These are phyloP conservation scores for Licmophora abbreviata DNA, from an alignment of 108 stramenopile genomes.

Conservation along the genomic window DNA sequence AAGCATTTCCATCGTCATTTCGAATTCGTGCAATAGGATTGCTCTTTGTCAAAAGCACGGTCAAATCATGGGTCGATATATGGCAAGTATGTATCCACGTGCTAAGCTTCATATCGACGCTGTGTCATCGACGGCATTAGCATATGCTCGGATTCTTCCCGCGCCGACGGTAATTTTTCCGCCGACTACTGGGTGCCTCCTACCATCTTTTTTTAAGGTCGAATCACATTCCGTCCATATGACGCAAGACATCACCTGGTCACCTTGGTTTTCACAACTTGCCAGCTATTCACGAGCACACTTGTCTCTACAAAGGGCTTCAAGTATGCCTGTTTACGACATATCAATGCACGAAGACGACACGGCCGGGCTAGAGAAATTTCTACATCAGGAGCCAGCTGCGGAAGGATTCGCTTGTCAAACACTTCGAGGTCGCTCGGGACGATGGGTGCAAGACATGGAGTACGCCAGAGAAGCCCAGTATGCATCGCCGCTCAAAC, in stretches of 20 bases:
- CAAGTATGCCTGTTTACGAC: background rate
- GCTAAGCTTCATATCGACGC: background rate
- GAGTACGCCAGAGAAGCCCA: constrained; percentile 3
- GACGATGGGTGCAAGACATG: constrained; percentile 5
- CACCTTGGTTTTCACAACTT: background rate
- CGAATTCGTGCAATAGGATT: background rate
- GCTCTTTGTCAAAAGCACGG: background rate
- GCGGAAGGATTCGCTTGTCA: background rate
- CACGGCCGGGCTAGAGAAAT: background rate
- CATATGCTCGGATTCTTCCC: constrained; percentile 1
- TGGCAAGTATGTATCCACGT: background rate
- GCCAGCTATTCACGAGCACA: background rate
- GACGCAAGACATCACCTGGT: background rate
- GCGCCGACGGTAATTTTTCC: background rate
- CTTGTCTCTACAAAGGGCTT: background rate
- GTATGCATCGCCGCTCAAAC: constrained; percentile 6
- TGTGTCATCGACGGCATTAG: background rate
- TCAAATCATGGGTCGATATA: background rate
- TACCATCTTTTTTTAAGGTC: background rate
- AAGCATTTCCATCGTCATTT: background rate
- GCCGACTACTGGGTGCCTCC: background rate
- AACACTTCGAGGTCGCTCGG: constrained; percentile 1
- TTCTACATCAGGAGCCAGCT: background rate
- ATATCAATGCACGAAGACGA: background rate
- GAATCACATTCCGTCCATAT: background rate